Evolutionary conservation across 192 early-diverging fungal species (phyloP).

Genomic region (Coemansia asiatica): DNA sequence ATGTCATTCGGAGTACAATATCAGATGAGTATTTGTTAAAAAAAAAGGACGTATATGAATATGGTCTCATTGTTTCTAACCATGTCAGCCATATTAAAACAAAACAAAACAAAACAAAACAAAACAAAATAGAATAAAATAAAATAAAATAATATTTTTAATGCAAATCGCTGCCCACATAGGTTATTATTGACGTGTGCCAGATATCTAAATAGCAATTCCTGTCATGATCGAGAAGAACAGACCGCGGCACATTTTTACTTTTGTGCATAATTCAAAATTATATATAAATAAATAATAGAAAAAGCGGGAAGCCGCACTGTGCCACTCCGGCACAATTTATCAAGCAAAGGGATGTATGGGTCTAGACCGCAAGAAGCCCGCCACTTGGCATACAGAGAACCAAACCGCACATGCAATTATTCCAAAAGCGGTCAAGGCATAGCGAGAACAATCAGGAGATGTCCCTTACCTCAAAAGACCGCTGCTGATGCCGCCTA

Average conservation of each 20-base stretch:
- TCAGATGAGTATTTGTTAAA: neutral
- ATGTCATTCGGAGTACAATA: no score
- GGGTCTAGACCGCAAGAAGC: neutral
- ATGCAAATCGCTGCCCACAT: no score
- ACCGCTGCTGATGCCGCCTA: neutral
- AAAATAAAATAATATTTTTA: no score
- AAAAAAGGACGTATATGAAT: neutral
- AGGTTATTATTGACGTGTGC: no score
- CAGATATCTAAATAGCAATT: neutral
- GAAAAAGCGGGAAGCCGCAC: neutral
- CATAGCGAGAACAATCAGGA: neutral
- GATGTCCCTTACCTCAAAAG: conserved; percentile 12
- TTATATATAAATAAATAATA: no score
- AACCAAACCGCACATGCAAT: neutral
- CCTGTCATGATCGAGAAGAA: neutral
- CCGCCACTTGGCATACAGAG: neutral
- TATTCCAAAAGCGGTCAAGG: neutral
- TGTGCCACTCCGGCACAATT: neutral
- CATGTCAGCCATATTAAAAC: neutral
- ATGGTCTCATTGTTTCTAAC: no score
- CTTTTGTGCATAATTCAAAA: no score
- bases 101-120: neutral
- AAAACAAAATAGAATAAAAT: no score
- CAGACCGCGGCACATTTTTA: neutral
- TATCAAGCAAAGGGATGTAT: neutral